Base-by-base conservation (phyloP, 768 basidiomycete species). In the Phallus indusiatus region DNA sequence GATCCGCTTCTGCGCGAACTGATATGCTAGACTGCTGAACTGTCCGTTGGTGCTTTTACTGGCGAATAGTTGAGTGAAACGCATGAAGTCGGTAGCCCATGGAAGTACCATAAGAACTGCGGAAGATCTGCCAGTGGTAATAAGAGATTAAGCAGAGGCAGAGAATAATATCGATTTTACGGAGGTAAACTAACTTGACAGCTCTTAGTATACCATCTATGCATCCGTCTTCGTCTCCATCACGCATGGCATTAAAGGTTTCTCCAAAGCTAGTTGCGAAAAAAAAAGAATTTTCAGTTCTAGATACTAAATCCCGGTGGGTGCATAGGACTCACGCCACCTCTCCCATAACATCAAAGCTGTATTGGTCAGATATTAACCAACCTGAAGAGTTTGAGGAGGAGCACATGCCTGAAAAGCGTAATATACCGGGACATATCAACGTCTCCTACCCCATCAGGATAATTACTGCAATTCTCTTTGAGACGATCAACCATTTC, bases 61-160 rank as follows among this genome's bases (percentile, higher is more conserved):
- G 17, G 77, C 10, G 76, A 14, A n/a, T 66, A 53, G 1, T 76
- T 77, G 34, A 72, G 62, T 53, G 64, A 65, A n/a, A 72, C 55
- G 50, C 75, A 73, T 58, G 73, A 79, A 67, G 51, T 72, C 66
- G 10, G 75, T 74, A 20, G 77, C 55, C 78, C 79, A 81, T 9
- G 79, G 76, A 66, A 24, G 22, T 9, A 46, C 16, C 57, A 47
- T 54, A 65, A 64, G 61, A 55, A n/a, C n/a, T 7, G 20, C 46
- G 36, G 36, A 37, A 49, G 46, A 77, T 75, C 16, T 73, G 28
- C 2, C 28, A 28, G 28, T 28, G 28, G 28, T 28, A n/a, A n/a
- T n/a, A n/a, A n/a, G n/a, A n/a, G n/a, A n/a, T n/a, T n/a, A n/a
- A n/a, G n/a, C n/a, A n/a, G n/a, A n/a, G n/a, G n/a, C n/a, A n/a